A percentile compares a stretch with the other conserved stretches of the same genome.
phyloP scores from a whole-genome alignment of 1,284 basidiomycete species.

The Ustilago shanxiensis region DNA sequence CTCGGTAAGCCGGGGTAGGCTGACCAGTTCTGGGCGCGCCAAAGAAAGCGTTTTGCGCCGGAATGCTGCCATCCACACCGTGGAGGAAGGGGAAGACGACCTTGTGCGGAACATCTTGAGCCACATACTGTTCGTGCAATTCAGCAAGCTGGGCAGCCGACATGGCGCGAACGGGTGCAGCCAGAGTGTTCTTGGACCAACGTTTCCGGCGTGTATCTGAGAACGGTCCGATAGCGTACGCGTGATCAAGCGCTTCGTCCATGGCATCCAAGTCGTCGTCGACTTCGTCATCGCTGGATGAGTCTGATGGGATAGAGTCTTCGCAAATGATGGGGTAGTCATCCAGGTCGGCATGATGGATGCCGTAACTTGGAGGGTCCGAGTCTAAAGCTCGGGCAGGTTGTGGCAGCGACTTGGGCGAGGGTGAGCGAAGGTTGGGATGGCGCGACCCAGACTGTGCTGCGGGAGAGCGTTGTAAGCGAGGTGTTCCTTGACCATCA shows the following conservation, averaged over 20 bases:
- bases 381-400: slow-evolving; percentile 1
- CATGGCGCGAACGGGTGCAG: slow-evolving; percentile 62
- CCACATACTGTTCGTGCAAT: slow-evolving; percentile 54
- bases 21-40: slow-evolving; percentile 52
- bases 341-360: slow-evolving; percentile 56
- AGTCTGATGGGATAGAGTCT: slow-evolving; percentile 24
- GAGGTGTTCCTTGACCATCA: slow-evolving; percentile 29
- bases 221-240: neutral
- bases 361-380: slow-evolving; percentile 39
- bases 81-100: slow-evolving; percentile 68
- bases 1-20: slow-evolving; percentile 62
- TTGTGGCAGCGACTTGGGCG: slow-evolving; percentile 31
- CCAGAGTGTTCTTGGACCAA: slow-evolving; percentile 17
- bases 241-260: slow-evolving; percentile 4
- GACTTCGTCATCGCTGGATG: slow-evolving; percentile 17
- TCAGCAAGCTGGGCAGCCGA: slow-evolving; percentile 58
- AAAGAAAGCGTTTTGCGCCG: slow-evolving; percentile 65
- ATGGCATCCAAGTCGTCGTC: slow-evolving; percentile 19
- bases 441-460: slow-evolving; percentile 12
- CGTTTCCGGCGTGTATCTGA: slow-evolving; percentile 1
- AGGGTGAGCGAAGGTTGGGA: slow-evolving; percentile 26
- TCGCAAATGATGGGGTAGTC: slow-evolving; percentile 55
- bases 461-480: slow-evolving; percentile 26
- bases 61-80: slow-evolving; percentile 63
- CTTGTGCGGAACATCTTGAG: slow-evolving; percentile 60